Conservation (phyloP, 2,329 filamentous ascomycete species). For the Fusarium falciforme region DNA sequence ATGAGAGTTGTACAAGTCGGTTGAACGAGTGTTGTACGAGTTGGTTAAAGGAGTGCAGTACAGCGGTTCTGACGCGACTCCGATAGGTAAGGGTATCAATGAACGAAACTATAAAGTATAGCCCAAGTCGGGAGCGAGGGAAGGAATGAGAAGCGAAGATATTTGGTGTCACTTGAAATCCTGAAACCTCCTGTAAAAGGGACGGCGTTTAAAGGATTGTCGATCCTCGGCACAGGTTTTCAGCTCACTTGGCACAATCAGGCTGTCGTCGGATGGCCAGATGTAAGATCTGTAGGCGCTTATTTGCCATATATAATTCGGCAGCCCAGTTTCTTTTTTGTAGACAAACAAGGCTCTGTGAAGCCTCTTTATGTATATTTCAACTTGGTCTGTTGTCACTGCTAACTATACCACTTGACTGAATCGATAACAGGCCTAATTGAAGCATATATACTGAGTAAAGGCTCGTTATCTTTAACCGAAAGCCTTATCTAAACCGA, state of each 20-base stretch:
- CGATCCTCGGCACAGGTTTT: neutral
- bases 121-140: neutral
- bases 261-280: neutral
- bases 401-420: neutral
- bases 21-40: neutral
- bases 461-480: slow-evolving; percentile 10
- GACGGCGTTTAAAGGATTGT: slow-evolving; percentile 10
- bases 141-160: neutral
- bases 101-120: neutral
- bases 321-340: neutral
- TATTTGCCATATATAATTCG: neutral
- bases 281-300: neutral
- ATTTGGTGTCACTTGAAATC: neutral
- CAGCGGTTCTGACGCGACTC: neutral
- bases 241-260: neutral
- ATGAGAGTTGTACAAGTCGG: neutral
- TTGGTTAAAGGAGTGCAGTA: neutral
- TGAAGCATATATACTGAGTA: neutral
- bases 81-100: neutral
- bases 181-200: neutral
- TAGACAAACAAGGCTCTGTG: neutral
- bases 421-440: neutral
- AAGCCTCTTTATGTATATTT: neutral
- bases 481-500: neutral
- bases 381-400: neutral